A percentile compares a stretch with the other conserved stretches of the same genome.
These are phyloP conservation scores for Diutina sp. DNA, from an alignment of 1,139 yeast genomes.

Conservation along the genomic window DNA sequence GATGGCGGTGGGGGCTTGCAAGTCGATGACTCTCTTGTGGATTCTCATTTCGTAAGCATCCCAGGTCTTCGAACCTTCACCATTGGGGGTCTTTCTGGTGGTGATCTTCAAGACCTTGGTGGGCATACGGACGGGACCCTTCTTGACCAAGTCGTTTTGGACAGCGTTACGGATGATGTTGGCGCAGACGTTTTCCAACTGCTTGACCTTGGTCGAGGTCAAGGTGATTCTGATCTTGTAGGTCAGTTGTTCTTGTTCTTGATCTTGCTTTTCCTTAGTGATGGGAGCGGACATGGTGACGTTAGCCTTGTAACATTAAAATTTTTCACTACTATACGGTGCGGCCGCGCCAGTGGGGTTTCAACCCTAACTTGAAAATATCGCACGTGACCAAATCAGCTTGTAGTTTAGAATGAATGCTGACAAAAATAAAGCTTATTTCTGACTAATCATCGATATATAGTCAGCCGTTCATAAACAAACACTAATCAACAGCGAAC, in stretches of 20 bases:
- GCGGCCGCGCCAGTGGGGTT: neutral
- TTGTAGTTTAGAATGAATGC: no score
- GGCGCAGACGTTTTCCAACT: slow-evolving; percentile 84
- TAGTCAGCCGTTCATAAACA: no score
- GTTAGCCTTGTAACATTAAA: neutral
- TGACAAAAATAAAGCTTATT: no score
- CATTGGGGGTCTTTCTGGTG: slow-evolving; percentile 99
- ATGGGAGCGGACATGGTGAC: slow-evolving; percentile 54
- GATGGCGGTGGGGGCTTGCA: slow-evolving; percentile 90
- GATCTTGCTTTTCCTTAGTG: slow-evolving; percentile 61
- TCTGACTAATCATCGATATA: no score
- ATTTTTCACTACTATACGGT: neutral
- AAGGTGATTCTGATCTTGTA: slow-evolving; percentile 99
- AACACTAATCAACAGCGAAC: no score
- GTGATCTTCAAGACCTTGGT: slow-evolving; percentile 96
- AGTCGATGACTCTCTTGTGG: slow-evolving; percentile 99
- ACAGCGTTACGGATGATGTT: slow-evolving; percentile 86
- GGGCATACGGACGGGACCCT: slow-evolving; percentile 99
- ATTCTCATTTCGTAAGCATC: slow-evolving; percentile 99
- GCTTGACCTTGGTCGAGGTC: slow-evolving; percentile 98
- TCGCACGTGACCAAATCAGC: neutral
- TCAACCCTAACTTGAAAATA: neutral
- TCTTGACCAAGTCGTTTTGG: slow-evolving; percentile 70
- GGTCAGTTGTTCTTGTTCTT: slow-evolving; percentile 64
- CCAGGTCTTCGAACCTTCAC: slow-evolving; percentile 99